phyloP scores from a whole-genome alignment of 2,329 filamentous ascomycete species.

The Fusarium vanettenii region DNA sequence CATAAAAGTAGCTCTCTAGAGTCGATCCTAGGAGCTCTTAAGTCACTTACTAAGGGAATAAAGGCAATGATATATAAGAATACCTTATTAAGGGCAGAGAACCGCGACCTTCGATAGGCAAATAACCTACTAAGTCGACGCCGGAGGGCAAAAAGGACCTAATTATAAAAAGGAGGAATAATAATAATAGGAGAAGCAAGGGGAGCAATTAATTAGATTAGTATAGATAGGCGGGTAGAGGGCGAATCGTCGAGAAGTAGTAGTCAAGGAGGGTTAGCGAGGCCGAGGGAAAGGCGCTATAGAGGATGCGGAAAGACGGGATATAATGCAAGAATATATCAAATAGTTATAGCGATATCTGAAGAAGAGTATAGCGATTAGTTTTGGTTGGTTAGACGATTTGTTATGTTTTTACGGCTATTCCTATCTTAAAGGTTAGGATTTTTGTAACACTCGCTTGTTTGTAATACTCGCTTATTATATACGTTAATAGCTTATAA shows the following conservation, averaged over 20 bases:
- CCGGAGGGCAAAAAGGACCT: neutral
- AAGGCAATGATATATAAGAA: neutral
- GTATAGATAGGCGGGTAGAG: neutral
- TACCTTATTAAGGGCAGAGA: neutral
- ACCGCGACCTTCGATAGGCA: neutral
- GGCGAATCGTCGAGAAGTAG: neutral
- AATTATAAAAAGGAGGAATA: neutral
- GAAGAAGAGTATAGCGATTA: slow-evolving; percentile 1
- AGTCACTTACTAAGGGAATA: neutral
- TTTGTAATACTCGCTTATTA: too few relatives aligned
- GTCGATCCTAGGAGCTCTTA: too few relatives aligned
- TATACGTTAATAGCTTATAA: too few relatives aligned
- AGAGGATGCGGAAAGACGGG: neutral
- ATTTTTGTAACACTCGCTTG: neutral
- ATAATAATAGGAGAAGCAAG: neutral
- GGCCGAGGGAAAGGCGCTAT: neutral
- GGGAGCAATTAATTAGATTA: neutral
- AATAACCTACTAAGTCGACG: neutral
- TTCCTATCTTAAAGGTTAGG: neutral
- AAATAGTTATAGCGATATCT: slow-evolving; percentile 2
- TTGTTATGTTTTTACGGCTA: neutral
- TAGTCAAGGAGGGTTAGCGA: neutral
- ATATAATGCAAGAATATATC: slow-evolving; percentile 13
- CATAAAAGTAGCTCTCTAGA: too few relatives aligned
- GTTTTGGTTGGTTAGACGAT: neutral